A percentile compares a stretch with the other conserved stretches of the same genome.
Conservation (phyloP, 805 yeast species). For the Hanseniaspora clermontiae region DNA sequence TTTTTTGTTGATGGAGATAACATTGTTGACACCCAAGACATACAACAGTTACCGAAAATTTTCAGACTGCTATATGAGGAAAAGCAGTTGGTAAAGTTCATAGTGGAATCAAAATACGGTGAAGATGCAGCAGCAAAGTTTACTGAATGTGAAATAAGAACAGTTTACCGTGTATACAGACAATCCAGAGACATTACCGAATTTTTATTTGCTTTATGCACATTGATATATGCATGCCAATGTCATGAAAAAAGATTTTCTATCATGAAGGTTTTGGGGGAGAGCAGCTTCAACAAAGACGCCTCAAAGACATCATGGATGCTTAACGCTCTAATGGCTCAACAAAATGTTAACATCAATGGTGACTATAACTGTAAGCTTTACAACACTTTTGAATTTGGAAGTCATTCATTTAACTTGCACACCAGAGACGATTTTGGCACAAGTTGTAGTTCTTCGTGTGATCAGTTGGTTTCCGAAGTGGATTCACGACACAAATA, state of each 20-base stretch:
- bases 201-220: neutral
- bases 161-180: neutral
- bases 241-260: neutral
- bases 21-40: neutral
- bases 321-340: neutral
- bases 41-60: neutral
- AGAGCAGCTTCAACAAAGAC: neutral
- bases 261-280: neutral
- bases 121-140: neutral
- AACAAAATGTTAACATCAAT: neutral
- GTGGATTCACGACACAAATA: neutral
- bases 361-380: neutral
- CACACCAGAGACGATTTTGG: neutral
- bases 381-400: neutral
- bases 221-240: neutral
- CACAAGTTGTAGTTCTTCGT: neutral
- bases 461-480: neutral
- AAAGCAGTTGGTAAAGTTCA: neutral
- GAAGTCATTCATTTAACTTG: neutral
- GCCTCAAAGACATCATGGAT: neutral
- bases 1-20: neutral
- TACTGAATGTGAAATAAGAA: neutral
- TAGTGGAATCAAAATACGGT: neutral
- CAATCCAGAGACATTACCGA: neutral
- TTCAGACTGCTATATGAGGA: neutral